Evolutionary conservation across 1,284 basidiomycete genomes (phyloP), one percentile per base, ranked within the genome.

Genomic region (Puccinia novopanici): DNA sequence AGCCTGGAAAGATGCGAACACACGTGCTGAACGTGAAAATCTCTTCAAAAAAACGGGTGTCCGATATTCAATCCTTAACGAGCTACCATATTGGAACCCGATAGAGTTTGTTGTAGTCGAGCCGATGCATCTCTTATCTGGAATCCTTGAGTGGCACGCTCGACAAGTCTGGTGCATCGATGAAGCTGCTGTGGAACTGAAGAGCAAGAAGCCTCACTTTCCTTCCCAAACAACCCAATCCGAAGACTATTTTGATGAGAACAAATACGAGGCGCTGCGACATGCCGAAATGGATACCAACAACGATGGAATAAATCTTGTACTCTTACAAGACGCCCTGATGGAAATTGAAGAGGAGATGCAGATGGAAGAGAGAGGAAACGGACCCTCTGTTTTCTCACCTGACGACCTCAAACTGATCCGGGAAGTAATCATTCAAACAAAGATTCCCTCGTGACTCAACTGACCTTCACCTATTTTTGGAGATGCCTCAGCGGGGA

Each of bases 401-500:
- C 6, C 73, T 22, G 27, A 75, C 61, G 73, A 75, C 42, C 73
- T 75, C 45, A 42, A 27, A 3, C 61, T n/a, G 17, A 75, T 75
- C n/a, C 57, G 55, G 1, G 42, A 22, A 22, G 57, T 75, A 13
- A 37, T 75, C 9, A 59, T 15, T 24, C 12, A 75, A 0, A 75
- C 73, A n/a, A 3, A 59, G 42, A 61, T 71, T 12, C 75, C 75
- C 2, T 37, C 75, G 15, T 76, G 75, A 61, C 75, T 76, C 27
- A 76, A 76, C 27, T 12, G 61, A 19, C 75, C 75, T 15, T 40
- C 75, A 50, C 57, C 57, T 2, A 76, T 50, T 37, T 52, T 76
- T 76, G 75, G 61, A 19, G 75, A 76, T 76, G 40, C 75, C 52
- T 27, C 75, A 13, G 57, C 75, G 65, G 75, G 75, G 9, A 76